Conservation (phyloP, 371 early-diverging fungal species). For the Polyrhizophydium stewartii region DNA sequence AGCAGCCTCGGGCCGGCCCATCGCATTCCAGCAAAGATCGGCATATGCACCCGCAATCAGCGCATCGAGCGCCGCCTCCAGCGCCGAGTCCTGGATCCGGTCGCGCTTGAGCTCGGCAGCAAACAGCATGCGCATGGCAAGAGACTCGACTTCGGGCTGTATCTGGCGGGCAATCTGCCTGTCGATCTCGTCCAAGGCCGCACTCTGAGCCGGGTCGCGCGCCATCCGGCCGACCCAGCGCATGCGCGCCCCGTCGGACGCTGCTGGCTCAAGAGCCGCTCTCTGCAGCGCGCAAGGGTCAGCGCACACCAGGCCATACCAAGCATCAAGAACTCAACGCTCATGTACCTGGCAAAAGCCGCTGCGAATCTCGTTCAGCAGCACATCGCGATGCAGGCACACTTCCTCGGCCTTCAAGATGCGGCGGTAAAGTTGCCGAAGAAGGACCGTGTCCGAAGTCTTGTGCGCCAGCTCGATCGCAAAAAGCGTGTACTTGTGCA, state of each 20-base stretch:
- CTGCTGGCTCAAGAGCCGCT: too few relatives aligned
- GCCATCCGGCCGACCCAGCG: too few relatives aligned
- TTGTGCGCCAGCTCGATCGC: constrained; percentile 1
- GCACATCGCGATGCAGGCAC: neutral
- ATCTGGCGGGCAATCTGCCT: too few relatives aligned
- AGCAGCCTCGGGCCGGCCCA: too few relatives aligned
- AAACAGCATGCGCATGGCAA: neutral
- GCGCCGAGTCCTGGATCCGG: neutral
- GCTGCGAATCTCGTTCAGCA: neutral
- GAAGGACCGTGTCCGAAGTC: constrained; percentile 1
- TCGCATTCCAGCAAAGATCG: neutral
- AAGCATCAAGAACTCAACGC: too few relatives aligned
- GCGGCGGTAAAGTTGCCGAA: neutral
- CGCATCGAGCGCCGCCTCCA: neutral
- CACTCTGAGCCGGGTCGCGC: too few relatives aligned
- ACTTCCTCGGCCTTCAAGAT: neutral
- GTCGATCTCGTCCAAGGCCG: too few relatives aligned
- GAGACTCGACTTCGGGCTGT: neutral
- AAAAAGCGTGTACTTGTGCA: constrained; percentile 7
- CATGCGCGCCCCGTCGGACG: too few relatives aligned
- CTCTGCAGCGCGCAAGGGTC: too few relatives aligned
- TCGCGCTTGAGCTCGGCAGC: neutral
- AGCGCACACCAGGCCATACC: too few relatives aligned
- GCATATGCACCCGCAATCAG: neutral
- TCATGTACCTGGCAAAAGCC: neutral